Conservation (phyloP, 1,139 yeast genomes). For the Geotrichum citri-aurantii region DNA sequence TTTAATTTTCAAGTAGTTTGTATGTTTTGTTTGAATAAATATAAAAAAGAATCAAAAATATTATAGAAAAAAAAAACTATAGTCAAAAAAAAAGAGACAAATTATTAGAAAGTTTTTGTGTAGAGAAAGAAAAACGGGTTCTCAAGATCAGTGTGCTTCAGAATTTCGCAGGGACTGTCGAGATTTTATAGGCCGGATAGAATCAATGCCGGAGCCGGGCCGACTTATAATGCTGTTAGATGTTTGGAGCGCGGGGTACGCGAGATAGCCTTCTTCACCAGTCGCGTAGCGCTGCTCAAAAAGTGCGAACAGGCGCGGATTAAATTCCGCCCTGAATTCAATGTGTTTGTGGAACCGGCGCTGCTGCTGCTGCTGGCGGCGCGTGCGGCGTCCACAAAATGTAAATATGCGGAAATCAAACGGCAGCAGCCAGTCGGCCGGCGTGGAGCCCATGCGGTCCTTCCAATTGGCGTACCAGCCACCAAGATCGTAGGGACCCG, state of each 20-base stretch:
- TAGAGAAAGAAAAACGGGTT: too few relatives aligned
- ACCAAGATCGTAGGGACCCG: slow-evolving; percentile 33
- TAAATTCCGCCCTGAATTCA: background rate
- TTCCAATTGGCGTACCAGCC: slow-evolving; percentile 20
- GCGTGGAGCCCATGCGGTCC: slow-evolving; percentile 8
- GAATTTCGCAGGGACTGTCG: background rate
- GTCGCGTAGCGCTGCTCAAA: slow-evolving; percentile 1
- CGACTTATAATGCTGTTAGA: background rate
- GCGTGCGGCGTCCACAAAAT: background rate
- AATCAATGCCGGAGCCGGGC: background rate
- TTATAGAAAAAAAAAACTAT: background rate
- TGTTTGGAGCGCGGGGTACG: slow-evolving; percentile 10
- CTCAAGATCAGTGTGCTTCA: background rate
- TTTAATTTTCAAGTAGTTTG: background rate
- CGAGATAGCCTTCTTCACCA: slow-evolving; percentile 9
- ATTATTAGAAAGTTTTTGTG: background rate
- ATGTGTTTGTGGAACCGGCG: background rate
- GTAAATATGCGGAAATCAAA: background rate
- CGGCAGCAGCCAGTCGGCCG: slow-evolving; percentile 11
- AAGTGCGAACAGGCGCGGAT: slow-evolving; percentile 1
- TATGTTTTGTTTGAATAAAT: background rate
- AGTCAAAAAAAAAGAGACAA: too few relatives aligned
- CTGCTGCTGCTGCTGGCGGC: background rate
- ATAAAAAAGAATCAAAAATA: background rate
- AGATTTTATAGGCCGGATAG: background rate